Evolutionary conservation across 371 early-diverging fungal genomes (phyloP), one percentile per base, ranked within the genome.

Genomic region (Mortierella sp.): DNA sequence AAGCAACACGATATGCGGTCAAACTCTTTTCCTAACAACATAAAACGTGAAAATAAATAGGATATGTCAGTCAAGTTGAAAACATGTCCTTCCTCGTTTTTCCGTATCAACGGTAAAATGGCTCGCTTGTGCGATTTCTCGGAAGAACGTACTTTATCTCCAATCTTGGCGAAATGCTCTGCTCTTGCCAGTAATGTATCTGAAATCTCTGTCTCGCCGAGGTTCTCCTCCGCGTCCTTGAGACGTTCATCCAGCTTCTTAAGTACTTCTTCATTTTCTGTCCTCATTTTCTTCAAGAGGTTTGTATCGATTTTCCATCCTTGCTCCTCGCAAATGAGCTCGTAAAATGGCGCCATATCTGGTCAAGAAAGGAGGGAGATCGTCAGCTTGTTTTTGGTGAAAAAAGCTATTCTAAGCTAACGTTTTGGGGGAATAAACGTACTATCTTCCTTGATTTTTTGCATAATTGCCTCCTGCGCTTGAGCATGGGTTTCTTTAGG

Each of bases 181-280:
- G 99, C 99, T 62, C 94, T 94, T 19, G 93, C 92, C 37, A 95
- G 87, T 61, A 96, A 81, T 21, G 94, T 91, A 60, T 97, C 97
- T 57, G 90, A 91, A 64, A 96, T 89, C 79, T 99, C 99, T 19
- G 97, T 94, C 70, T 97, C 97, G 50, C 98, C 99, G 67, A 93
- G 81, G 69, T 95, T 96, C 65, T 92, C 87, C 78, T 93, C 90
- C 11, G 97, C 98, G 70, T 96, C 96, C 55, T 86, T 87, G 21
- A 95, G 83, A 65, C 92, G 91, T 37, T 88, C 94, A 42, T 97
- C 96, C 50, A 97, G 87, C 43, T 81, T 79, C 56, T 89, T 87
- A 41, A 96, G 81, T 52, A 89, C 86, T 53, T 87, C 92, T 27
- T 85, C 87, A 80, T 97, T 97, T 27, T 82, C 90, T 21, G 78